Percentiles rank a stretch among this genome's conserved stretches.
Conservation (phyloP, 495 filamentous ascomycete genomes). For the Talaromyces liani region DNA sequence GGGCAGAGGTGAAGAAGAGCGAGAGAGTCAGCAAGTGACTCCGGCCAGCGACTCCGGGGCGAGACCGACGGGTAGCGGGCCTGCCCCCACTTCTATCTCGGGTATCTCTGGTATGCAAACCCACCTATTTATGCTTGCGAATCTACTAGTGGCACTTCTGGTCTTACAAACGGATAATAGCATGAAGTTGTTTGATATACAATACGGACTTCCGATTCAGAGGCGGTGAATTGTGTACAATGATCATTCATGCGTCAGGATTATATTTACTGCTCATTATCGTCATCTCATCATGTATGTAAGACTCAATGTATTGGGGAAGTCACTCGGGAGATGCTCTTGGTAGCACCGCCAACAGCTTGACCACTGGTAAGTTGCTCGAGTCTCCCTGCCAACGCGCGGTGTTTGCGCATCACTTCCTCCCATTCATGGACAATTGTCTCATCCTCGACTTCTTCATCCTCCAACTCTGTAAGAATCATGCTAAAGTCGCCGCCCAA, state of each 20-base stretch:
- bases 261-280: neutral
- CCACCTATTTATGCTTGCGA: neutral
- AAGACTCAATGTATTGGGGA: neutral
- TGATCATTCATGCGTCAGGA: neutral
- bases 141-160: neutral
- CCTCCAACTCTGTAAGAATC: conserved; percentile 64
- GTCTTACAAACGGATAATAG: neutral
- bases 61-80: neutral
- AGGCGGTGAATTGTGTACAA: too few relatives aligned
- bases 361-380: conserved; percentile 65
- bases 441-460: conserved; percentile 36
- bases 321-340: conserved; percentile 2
- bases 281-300: neutral
- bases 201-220: too few relatives aligned
- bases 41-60: neutral
- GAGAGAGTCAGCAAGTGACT: neutral
- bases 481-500: conserved; percentile 90
- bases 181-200: neutral
- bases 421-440: conserved; percentile 67
- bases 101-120: neutral
- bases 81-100: neutral
- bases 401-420: conserved; percentile 83
- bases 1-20: neutral
- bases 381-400: conserved; percentile 74
- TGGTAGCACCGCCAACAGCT: neutral